Conservation (phyloP, 2,329 filamentous ascomycete genomes). For the Lasiodiplodia citricola region DNA sequence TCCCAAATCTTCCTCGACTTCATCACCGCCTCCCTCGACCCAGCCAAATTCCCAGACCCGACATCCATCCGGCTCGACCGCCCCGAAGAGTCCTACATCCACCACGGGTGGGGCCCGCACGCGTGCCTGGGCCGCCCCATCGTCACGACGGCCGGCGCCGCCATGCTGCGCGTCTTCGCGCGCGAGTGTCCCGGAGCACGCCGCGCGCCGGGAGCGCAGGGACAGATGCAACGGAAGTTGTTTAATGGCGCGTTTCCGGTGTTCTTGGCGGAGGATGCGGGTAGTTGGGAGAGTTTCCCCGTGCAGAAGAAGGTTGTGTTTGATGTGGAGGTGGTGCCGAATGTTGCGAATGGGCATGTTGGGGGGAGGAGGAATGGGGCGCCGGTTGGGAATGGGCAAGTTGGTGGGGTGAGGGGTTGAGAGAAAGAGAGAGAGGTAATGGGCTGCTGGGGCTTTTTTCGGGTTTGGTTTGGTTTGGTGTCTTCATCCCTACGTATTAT, state of each 20-base stretch:
- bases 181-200: constrained; percentile 26
- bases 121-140: constrained; percentile 41
- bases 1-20: constrained; percentile 27
- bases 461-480: no score
- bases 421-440: no score
- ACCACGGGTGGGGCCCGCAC: constrained; percentile 41
- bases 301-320: background rate
- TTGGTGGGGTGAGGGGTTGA: background rate
- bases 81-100: constrained; percentile 38
- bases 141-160: constrained; percentile 37
- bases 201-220: background rate
- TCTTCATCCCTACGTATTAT: no score
- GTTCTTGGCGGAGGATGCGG: background rate
- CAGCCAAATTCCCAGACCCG: constrained; percentile 38
- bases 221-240: background rate
- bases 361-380: background rate
- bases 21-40: constrained; percentile 39
- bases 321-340: background rate
- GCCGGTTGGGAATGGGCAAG: background rate
- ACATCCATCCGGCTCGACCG: constrained; percentile 36
- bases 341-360: background rate
- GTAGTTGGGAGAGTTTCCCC: background rate
- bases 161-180: constrained; percentile 41
- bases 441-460: no score
- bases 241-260: background rate